phyloP scores from a whole-genome alignment of 2,329 filamentous ascomycete genomes.

The Nigrospora oryzae region DNA sequence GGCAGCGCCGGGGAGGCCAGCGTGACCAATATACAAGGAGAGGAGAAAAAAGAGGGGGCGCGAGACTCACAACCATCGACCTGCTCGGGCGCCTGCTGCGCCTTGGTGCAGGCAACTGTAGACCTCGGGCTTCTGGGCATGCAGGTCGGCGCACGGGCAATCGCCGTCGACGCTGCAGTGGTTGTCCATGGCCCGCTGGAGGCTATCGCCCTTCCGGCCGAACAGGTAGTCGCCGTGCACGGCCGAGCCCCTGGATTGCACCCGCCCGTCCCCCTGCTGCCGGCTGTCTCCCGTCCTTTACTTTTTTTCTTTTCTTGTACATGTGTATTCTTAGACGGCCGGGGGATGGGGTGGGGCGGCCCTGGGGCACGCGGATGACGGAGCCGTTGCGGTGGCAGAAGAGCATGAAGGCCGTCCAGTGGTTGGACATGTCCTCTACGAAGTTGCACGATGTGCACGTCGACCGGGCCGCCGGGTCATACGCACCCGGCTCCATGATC shows the following conservation, averaged over 20 bases:
- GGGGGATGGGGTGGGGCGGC: too few species aligned
- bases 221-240: slow-evolving; percentile 45
- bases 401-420: slow-evolving; percentile 38
- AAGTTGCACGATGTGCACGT: slow-evolving; percentile 35
- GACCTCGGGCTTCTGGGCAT: slow-evolving; percentile 31
- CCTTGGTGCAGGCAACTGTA: slow-evolving; percentile 36
- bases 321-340: too few species aligned
- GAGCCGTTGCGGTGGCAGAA: slow-evolving; percentile 33
- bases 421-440: slow-evolving; percentile 35
- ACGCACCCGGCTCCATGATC: slow-evolving; percentile 27
- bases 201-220: slow-evolving; percentile 38
- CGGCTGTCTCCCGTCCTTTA: slow-evolving; percentile 19
- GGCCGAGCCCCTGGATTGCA: slow-evolving; percentile 30
- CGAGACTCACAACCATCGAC: slow-evolving; percentile 37
- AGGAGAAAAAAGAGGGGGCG: too few species aligned
- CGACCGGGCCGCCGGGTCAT: slow-evolving; percentile 25
- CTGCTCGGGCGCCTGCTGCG: slow-evolving; percentile 37
- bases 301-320: slow-evolving; percentile 13
- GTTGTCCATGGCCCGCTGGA: slow-evolving; percentile 40
- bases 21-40: too few species aligned
- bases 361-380: slow-evolving; percentile 33
- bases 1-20: too few species aligned
- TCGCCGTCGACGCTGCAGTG: slow-evolving; percentile 35
- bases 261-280: slow-evolving; percentile 34
- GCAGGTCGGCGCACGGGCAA: slow-evolving; percentile 34